Evolutionary conservation across 495 filamentous ascomycete genomes (phyloP), one percentile per base, ranked within the genome.

Genomic region (Penicillium psychrofluorescens): DNA sequence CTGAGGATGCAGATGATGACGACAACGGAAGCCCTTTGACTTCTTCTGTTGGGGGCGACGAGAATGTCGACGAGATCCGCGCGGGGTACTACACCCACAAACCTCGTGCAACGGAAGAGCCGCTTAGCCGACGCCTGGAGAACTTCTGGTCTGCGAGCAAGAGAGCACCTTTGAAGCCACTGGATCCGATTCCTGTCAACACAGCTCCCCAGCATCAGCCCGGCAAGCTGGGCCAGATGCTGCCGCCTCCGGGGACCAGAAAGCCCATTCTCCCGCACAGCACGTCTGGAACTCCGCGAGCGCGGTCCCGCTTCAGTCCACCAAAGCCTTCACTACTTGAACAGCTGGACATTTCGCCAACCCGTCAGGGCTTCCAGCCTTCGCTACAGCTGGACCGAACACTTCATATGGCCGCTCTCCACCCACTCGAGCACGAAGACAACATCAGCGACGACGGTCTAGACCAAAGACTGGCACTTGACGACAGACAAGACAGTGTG

Each of bases 241-340:
- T 70, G 27, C 56, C 67, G 36, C 51, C 57, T 12, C 53, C 51
- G 12, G 55, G 49, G 7, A 42, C 54, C 32, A 64, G 62, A 40
- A 68, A 67, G 52, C 60, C 65, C 30, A 61, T 54, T 27, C 59
- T 71, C 14, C 58, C 66, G 6, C 70, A 53, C 31, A 70, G 53
- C 44, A 62, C 61, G 46, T 64, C 62, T 10, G 54, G 55, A 27
- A 71, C 68, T 1, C 66, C 67, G 27, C 70, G 65, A 1, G 66
- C 67, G 27, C 60, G 65, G 36, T 70, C 63, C 13, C 58, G 70
- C 34, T 73, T 73, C 41, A 73, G 68, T 38, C 68, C 63, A 29
- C 67, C 67, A 7, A 71, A 71, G 42, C 67, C 64, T 12, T 66
- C 67, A 28, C 61, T 71, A 8, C 55, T 71, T 11, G 67, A 71